A percentile compares a stretch with the other conserved stretches of the same genome.
phyloP scores from a whole-genome alignment of 2,329 filamentous ascomycete genomes.

The Fusarium miscanthi region DNA sequence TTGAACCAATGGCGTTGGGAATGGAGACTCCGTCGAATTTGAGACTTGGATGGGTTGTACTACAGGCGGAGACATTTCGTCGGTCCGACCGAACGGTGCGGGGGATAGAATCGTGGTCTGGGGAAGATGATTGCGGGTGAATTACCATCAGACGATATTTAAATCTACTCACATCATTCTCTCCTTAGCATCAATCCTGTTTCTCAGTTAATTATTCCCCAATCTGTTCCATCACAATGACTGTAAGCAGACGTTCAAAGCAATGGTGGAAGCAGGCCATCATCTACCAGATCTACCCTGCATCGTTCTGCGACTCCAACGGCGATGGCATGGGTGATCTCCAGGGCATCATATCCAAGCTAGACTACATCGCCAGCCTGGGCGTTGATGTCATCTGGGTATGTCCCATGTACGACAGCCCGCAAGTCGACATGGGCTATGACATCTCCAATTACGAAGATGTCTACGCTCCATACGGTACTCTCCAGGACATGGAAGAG shows the following conservation, averaged over 20 bases:
- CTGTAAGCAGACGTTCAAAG: constrained; percentile 32
- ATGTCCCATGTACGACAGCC: constrained; percentile 44
- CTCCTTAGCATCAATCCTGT: fast-evolving
- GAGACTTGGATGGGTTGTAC: not conserved
- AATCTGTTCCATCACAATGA: constrained; percentile 13
- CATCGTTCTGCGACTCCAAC: constrained; percentile 66
- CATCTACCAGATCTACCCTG: constrained; percentile 68
- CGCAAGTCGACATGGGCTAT: constrained; percentile 43
- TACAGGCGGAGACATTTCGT: not conserved
- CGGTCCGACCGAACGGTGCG: constrained; percentile 26
- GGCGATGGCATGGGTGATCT: constrained; percentile 66
- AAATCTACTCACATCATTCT: not conserved
- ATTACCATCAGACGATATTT: not conserved
- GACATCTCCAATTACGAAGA: constrained; percentile 44
- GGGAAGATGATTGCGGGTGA: not conserved
- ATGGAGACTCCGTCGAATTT: not conserved
- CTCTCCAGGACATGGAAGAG: constrained; percentile 42
- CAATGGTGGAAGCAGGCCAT: constrained; percentile 66
- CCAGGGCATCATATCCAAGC: constrained; percentile 62
- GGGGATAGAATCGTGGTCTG: not conserved
- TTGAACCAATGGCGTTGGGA: not conserved
- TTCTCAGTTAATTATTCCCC: not conserved
- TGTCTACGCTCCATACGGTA: constrained; percentile 40
- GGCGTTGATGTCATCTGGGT: constrained; percentile 43
- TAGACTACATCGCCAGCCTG: constrained; percentile 56